These are phyloP conservation scores for Forsythia suspensa DNA, from an alignment of 257 asterid genomes.

Conservation along the genomic window DNA sequence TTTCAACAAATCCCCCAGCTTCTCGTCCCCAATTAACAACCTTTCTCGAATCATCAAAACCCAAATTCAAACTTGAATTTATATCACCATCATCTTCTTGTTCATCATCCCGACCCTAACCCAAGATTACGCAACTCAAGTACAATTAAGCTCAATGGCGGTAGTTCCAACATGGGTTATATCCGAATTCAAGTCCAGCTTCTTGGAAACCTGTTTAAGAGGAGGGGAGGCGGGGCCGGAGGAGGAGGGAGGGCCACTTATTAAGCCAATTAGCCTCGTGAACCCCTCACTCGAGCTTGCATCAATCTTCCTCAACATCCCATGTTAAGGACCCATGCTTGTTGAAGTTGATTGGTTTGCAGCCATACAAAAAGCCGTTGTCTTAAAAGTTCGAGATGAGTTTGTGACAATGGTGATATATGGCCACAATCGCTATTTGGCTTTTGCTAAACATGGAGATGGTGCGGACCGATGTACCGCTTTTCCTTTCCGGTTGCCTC, in stretches of 20 bases:
- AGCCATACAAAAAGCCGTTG: constrained; percentile 22
- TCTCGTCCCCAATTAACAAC: constrained; percentile 48
- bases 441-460: constrained; percentile 27
- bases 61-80: constrained; percentile 13
- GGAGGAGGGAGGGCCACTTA: constrained; percentile 66
- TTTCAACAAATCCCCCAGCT: constrained; percentile 90
- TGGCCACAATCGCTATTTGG: constrained; percentile 17
- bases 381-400: constrained; percentile 12
- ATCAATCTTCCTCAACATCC: constrained; percentile 24
- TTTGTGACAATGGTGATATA: constrained; percentile 16
- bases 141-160: constrained; percentile 87
- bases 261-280: constrained; percentile 43
- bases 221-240: constrained; percentile 25
- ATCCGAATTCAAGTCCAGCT: constrained; percentile 36
- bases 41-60: constrained; percentile 16
- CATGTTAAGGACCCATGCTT: background rate
- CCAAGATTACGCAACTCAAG: constrained; percentile 85
- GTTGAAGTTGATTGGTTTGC: constrained; percentile 17
- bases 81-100: constrained; percentile 40
- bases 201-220: constrained; percentile 21
- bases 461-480: constrained; percentile 13
- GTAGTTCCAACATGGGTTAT: constrained; percentile 46
- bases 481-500: background rate
- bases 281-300: constrained; percentile 23
- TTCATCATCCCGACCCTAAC: constrained; percentile 60